Conservation (phyloP, 345 rosid genomes). For the Melaleuca quinquenervia region DNA sequence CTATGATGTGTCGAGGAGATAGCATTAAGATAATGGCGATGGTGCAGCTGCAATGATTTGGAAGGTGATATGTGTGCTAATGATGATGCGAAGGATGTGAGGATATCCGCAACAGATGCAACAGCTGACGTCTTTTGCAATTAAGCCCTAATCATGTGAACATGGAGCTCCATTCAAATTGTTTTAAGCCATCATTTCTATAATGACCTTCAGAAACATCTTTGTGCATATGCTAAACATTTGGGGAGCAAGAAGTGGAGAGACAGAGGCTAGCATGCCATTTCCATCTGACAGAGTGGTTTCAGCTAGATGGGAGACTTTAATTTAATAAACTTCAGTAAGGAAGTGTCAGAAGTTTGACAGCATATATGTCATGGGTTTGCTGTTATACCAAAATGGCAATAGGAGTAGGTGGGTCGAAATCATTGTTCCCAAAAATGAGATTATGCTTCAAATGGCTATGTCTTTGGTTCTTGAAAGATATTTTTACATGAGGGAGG, state of each 20-base stretch:
- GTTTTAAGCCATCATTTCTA: background rate
- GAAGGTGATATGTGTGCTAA: background rate
- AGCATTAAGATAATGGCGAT: background rate
- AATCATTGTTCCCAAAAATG: background rate
- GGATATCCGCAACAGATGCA: background rate
- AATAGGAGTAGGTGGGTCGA: background rate
- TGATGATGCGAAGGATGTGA: background rate
- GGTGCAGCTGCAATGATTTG: background rate
- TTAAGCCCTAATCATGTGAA: background rate
- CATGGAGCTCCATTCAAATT: background rate
- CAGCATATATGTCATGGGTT: background rate
- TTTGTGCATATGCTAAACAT: background rate
- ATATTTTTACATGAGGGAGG: background rate
- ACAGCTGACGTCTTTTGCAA: background rate
- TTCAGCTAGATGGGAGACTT: background rate
- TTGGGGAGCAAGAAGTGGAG: background rate
- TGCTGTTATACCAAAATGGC: background rate
- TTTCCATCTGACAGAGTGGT: background rate
- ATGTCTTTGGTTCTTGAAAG: background rate
- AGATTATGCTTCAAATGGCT: background rate
- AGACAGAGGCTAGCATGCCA: background rate
- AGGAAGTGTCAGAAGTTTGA: background rate
- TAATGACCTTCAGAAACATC: background rate
- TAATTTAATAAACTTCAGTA: background rate
- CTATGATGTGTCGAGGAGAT: background rate